Conservation (phyloP, 2,329 filamentous ascomycete species). For the Verticillium klebahnii region DNA sequence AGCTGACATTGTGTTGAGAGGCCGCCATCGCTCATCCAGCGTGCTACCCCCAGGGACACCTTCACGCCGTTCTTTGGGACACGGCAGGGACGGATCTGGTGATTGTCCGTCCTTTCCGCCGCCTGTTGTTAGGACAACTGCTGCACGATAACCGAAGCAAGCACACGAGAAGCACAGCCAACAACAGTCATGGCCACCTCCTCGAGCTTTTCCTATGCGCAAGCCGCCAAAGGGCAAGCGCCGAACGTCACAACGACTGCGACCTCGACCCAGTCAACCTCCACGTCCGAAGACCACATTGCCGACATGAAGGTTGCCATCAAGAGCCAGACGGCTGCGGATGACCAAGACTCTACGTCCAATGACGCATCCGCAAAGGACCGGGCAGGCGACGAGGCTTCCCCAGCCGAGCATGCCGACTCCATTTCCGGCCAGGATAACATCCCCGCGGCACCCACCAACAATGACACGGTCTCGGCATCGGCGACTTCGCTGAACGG, state of each 20-base stretch:
- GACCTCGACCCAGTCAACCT: conserved; percentile 23
- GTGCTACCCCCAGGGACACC: neutral
- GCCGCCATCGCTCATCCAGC: neutral
- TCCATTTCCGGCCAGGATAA: neutral
- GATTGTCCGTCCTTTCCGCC: conserved; percentile 3
- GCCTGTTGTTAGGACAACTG: neutral
- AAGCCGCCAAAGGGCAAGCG: conserved; percentile 81
- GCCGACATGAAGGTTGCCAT: conserved; percentile 14
- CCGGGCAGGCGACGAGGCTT: conserved; percentile 18
- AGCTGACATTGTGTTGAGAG: neutral
- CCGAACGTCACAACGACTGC: conserved; percentile 34
- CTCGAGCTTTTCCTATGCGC: conserved; percentile 83
- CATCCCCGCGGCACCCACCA: neutral
- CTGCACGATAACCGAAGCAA: neutral
- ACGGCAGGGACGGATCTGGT: conserved; percentile 1
- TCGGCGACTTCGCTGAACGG: conserved; percentile 20
- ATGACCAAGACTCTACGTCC: conserved; percentile 20
- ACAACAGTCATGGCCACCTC: conserved; percentile 43
- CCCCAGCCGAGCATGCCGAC: conserved; percentile 15
- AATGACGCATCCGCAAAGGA: conserved; percentile 7
- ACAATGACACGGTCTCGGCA: neutral
- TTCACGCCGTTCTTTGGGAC: neutral
- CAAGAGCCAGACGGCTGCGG: neutral
- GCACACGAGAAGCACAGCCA: neutral
- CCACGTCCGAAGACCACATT: conserved; percentile 23